A percentile compares a stretch with the other conserved stretches of the same genome.
Evolutionary conservation across 23 red algal species (phyloP).

Genomic region (Gracilaria gracilis): DNA sequence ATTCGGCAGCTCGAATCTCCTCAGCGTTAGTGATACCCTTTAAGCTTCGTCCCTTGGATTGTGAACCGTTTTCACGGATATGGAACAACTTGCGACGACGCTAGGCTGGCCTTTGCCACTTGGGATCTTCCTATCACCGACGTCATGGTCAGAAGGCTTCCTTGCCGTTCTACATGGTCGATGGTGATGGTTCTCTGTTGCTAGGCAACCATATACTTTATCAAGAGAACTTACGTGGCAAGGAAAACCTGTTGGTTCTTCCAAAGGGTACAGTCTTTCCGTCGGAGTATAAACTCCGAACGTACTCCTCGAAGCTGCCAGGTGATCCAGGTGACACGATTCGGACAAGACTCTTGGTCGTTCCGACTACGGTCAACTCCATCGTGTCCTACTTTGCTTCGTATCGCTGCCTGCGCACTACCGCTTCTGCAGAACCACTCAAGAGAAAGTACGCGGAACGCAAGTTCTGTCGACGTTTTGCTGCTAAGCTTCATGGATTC

Average conservation of each 20-base stretch:
- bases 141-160: background rate
- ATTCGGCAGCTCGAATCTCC: background rate
- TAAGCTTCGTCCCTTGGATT: constrained; percentile 17
- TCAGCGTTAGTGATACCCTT: constrained; percentile 10
- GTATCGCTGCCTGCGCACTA: background rate
- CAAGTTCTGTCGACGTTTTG: constrained; percentile 3
- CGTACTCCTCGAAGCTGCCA: background rate
- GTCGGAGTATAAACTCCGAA: background rate
- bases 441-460: background rate
- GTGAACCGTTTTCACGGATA: constrained; percentile 31
- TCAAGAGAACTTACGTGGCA: background rate
- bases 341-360: constrained; percentile 14
- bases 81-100: constrained; percentile 20
- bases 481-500: constrained; percentile 39
- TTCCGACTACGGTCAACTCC: background rate
- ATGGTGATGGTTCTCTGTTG: constrained; percentile 13
- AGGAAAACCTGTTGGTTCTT: background rate
- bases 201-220: background rate
- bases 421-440: background rate
- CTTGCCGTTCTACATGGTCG: constrained; percentile 19
- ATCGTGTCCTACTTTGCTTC: constrained; percentile 18
- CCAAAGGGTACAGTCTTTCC: background rate
- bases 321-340: background rate
- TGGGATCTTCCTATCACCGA: background rate
- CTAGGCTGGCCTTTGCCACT: background rate